A percentile compares a stretch with the other conserved stretches of the same genome.
phyloP scores from a whole-genome alignment of 192 early-diverging fungal genomes.

The Allomyces javanicus region DNA sequence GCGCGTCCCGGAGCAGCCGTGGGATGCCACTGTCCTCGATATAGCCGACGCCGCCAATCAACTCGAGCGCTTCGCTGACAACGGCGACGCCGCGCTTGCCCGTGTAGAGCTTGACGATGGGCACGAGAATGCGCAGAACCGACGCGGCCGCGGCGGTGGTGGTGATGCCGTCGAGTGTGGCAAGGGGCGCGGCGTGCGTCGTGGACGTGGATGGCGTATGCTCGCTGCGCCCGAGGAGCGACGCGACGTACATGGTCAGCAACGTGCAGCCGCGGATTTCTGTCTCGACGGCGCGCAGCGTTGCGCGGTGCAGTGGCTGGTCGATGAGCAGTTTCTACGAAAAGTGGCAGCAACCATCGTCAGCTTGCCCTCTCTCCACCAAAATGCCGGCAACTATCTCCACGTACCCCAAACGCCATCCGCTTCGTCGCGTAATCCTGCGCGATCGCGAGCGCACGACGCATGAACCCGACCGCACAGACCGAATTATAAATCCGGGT shows the following conservation, averaged over 20 bases:
- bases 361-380: background rate
- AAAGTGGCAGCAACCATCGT: background rate
- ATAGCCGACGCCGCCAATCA: conserved; percentile 51
- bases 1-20: conserved; percentile 30
- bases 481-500: conserved; percentile 41
- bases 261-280: conserved; percentile 27
- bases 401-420: conserved; percentile 9
- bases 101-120: conserved; percentile 38
- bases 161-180: conserved; percentile 1
- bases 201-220: background rate
- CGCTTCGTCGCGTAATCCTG: conserved; percentile 42
- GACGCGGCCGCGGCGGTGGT: conserved; percentile 4
- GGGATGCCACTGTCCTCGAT: conserved; percentile 51
- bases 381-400: background rate
- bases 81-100: conserved; percentile 22
- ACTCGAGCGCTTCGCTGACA: conserved; percentile 40
- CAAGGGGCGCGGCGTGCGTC: background rate
- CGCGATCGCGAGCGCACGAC: conserved; percentile 22
- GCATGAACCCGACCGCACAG: conserved; percentile 20
- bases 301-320: conserved; percentile 38
- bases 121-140: conserved; percentile 44
- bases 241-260: conserved; percentile 29
- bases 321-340: conserved; percentile 16
- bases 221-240: conserved; percentile 35
- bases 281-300: conserved; percentile 34